Conservation (phyloP, 306 rosid genomes). For the Lagenaria siceraria region DNA sequence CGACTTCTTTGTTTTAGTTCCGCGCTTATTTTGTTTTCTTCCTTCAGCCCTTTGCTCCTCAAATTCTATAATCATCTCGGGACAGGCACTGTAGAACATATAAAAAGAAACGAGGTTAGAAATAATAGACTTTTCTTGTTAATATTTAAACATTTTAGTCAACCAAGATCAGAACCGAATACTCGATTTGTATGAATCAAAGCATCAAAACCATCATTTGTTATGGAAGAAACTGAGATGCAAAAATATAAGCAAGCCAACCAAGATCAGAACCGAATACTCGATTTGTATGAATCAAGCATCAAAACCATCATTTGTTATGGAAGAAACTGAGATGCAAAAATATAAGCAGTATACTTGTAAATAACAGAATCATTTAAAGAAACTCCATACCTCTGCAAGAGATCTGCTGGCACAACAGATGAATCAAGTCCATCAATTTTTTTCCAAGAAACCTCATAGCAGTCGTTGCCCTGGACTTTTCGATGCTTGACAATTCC, state of each 20-base stretch:
- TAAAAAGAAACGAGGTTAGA: neutral
- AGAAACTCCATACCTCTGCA: slow-evolving; percentile 30
- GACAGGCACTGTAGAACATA: slow-evolving; percentile 54
- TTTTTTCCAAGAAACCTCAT: slow-evolving; percentile 62
- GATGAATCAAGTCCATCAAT: slow-evolving; percentile 51
- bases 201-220: too few species aligned
- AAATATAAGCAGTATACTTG: neutral
- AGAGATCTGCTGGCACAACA: slow-evolving; percentile 50
- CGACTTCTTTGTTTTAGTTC: slow-evolving; percentile 42
- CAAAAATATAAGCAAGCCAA: neutral
- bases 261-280: too few species aligned
- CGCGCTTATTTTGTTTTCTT: slow-evolving; percentile 38
- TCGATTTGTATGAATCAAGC: too few species aligned
- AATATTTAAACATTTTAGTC: too few species aligned
- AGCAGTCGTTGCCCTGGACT: slow-evolving; percentile 55
- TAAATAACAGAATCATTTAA: neutral
- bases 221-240: neutral
- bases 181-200: too few species aligned
- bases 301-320: too few species aligned
- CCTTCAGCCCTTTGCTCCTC: slow-evolving; percentile 32
- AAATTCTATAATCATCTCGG: slow-evolving; percentile 59
- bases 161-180: too few species aligned
- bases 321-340: neutral
- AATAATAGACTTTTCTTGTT: too few species aligned
- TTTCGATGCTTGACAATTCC: slow-evolving; percentile 49